A percentile compares a stretch with the other conserved stretches of the same genome.
These are phyloP conservation scores for Tuber indicum DNA, from an alignment of 495 filamentous ascomycete genomes.

Conservation along the genomic window DNA sequence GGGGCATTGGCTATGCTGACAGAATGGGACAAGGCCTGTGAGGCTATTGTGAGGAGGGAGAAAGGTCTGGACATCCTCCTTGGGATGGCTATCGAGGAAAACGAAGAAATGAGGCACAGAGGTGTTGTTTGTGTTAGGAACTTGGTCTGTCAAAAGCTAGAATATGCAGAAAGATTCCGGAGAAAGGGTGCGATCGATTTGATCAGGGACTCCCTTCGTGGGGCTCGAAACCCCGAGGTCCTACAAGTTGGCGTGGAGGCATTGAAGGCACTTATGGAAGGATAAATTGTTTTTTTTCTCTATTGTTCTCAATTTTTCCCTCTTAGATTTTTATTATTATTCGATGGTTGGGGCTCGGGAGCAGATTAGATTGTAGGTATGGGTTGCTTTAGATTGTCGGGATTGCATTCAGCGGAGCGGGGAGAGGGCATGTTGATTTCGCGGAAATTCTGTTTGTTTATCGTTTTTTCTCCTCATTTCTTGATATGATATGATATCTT, in stretches of 20 bases:
- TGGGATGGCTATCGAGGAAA: constrained; percentile 65
- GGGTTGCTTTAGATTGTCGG: background rate
- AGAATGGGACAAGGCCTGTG: constrained; percentile 64
- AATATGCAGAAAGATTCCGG: constrained; percentile 39
- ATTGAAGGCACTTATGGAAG: constrained; percentile 54
- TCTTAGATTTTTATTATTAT: background rate
- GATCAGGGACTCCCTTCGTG: constrained; percentile 58
- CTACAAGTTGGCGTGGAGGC: constrained; percentile 59
- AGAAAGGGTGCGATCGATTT: constrained; percentile 54
- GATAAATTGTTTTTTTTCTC: constrained; percentile 14
- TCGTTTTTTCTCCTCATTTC: background rate
- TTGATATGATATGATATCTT: background rate
- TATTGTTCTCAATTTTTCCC: background rate
- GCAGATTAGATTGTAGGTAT: background rate
- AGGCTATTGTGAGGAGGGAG: constrained; percentile 59
- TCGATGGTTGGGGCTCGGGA: constrained; percentile 1
- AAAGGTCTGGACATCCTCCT: constrained; percentile 65
- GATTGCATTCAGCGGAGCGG: background rate
- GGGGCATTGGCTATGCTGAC: constrained; percentile 81
- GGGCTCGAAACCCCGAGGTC: constrained; percentile 57
- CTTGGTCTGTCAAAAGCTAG: constrained; percentile 43
- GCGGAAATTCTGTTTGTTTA: background rate
- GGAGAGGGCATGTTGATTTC: background rate
- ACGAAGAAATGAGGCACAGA: constrained; percentile 66
- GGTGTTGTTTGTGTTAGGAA: constrained; percentile 71